Conservation (phyloP, 2,329 filamentous ascomycete genomes). For the Blastomyces parvus region DNA sequence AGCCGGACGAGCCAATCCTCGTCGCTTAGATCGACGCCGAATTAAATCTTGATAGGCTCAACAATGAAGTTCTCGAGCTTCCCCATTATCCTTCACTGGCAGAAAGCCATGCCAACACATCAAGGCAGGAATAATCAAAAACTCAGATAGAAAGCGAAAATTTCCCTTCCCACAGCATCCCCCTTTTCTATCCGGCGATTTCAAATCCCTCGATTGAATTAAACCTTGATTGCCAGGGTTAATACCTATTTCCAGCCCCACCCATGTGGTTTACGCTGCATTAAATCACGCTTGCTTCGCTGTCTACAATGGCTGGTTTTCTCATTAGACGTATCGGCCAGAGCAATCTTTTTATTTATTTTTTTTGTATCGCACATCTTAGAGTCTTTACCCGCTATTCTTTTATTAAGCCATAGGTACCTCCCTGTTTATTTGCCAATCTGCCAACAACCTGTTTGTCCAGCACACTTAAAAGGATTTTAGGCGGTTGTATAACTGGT, state of each 20-base stretch:
- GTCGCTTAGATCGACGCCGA: slow-evolving; percentile 29
- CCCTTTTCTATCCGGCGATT: slow-evolving; percentile 9
- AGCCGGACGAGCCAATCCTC: slow-evolving; percentile 22
- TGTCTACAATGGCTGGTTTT: slow-evolving; percentile 16
- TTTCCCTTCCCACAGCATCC: slow-evolving; percentile 4
- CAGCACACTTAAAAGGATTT: slow-evolving; percentile 1
- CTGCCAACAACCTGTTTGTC: slow-evolving; percentile 7
- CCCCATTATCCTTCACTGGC: slow-evolving; percentile 59
- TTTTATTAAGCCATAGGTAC: slow-evolving; percentile 10
- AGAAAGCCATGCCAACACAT: slow-evolving; percentile 84
- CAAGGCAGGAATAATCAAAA: slow-evolving; percentile 29
- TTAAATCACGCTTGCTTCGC: slow-evolving; percentile 22
- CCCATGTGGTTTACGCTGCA: slow-evolving; percentile 24
- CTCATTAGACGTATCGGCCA: slow-evolving; percentile 5
- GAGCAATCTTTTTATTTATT: slow-evolving; percentile 2
- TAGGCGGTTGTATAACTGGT: slow-evolving; percentile 13
- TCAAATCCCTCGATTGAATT: slow-evolving; percentile 10
- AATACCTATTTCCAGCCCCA: slow-evolving; percentile 23
- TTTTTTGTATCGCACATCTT: slow-evolving; percentile 7
- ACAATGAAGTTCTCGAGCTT: slow-evolving; percentile 46
- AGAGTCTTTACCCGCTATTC: slow-evolving; percentile 9
- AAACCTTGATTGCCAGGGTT: slow-evolving; percentile 12
- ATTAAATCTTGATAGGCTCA: slow-evolving; percentile 35
- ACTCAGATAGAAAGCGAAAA: slow-evolving; percentile 10
- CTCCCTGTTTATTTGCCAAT: slow-evolving; percentile 15